Conservation (phyloP, 169 alveolate species). For the Pseudocohnilembus persalinus region DNA sequence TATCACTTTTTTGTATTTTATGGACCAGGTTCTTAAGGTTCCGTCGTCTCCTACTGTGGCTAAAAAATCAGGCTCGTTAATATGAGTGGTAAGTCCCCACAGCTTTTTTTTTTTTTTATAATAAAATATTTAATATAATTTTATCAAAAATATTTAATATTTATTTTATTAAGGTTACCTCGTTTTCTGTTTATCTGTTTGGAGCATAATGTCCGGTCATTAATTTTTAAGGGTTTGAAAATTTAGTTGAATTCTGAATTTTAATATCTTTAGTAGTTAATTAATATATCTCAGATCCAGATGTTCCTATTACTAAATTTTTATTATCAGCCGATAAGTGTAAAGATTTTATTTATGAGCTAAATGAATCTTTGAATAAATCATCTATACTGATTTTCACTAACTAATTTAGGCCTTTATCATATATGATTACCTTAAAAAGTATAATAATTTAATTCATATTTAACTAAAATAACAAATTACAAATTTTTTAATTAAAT, state of each 20-base stretch:
- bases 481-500: no score
- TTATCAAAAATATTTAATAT: no score
- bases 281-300: conserved; percentile 67
- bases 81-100: conserved; percentile 67
- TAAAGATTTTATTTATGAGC: conserved; percentile 55
- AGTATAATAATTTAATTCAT: no score
- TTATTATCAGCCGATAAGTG: conserved; percentile 12
- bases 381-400: conserved; percentile 19
- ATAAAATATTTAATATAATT: no score
- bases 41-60: conserved; percentile 68
- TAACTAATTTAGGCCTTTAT: conserved; percentile 12
- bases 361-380: conserved; percentile 17
- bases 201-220: conserved; percentile 66
- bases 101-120: not conserved
- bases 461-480: no score
- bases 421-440: conserved; percentile 40
- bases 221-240: conserved; percentile 29
- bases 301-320: conserved; percentile 53
- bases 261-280: conserved; percentile 37
- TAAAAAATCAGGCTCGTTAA: conserved; percentile 33
- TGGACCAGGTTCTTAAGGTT: conserved; percentile 63
- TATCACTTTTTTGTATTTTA: conserved; percentile 33
- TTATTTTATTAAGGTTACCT: conserved; percentile 37
- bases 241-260: conserved; percentile 22
- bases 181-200: conserved; percentile 48